A percentile compares a stretch with the other conserved stretches of the same genome.
Conservation (phyloP, 257 asterid genomes). For the Salvia hispanica region DNA sequence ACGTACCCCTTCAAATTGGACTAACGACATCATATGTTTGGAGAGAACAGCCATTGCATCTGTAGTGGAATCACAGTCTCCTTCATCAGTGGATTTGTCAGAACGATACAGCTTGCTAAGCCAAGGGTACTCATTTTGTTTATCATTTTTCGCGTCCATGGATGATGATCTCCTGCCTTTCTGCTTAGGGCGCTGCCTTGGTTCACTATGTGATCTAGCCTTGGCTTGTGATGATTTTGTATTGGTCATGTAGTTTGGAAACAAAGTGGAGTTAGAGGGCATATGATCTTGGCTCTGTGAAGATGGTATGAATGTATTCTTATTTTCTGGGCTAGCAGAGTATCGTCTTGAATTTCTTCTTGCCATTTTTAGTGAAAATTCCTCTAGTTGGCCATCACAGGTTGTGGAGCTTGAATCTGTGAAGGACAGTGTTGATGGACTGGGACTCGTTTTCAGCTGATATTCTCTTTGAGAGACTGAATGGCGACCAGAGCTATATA, state of each 20-base stretch:
- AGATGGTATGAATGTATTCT: conserved; percentile 32
- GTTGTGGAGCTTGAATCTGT: conserved; percentile 53
- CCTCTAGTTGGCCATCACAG: conserved; percentile 44
- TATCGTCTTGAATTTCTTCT: conserved; percentile 34
- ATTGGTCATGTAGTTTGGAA: conserved; percentile 63
- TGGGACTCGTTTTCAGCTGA: conserved; percentile 38
- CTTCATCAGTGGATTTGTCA: conserved; percentile 37
- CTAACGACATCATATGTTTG: conserved; percentile 32
- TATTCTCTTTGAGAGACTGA: conserved; percentile 46
- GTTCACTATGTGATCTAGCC: conserved; percentile 76
- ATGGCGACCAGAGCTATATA: conserved; percentile 35
- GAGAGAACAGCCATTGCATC: conserved; percentile 32
- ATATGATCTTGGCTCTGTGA: conserved; percentile 32
- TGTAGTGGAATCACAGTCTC: conserved; percentile 31
- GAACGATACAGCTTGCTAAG: conserved; percentile 42
- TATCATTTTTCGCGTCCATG: conserved; percentile 42
- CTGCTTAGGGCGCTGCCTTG: conserved; percentile 65
- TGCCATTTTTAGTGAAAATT: conserved; percentile 36
- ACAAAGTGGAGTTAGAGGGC: conserved; percentile 30
- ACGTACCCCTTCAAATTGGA: conserved; percentile 43
- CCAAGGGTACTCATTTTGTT: conserved; percentile 52
- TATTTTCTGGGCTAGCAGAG: conserved; percentile 36
- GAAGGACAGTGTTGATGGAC: conserved; percentile 52
- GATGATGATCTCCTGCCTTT: conserved; percentile 51
- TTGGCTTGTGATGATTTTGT: conserved; percentile 73